Conservation (phyloP, 352 stramenopile genomes). For the Phytophthora syringae region DNA sequence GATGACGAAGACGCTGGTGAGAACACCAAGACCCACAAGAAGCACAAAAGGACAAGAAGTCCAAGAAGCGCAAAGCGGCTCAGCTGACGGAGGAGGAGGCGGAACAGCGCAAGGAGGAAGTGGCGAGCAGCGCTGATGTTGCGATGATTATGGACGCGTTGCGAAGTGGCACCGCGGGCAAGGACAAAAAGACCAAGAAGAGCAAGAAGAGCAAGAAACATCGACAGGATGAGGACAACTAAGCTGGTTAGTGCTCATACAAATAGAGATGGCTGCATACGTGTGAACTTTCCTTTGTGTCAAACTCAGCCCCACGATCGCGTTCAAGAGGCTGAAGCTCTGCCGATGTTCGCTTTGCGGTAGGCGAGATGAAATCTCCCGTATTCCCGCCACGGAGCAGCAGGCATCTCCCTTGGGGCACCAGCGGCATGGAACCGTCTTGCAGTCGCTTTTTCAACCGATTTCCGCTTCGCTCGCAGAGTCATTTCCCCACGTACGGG, state of each 20-base stretch:
- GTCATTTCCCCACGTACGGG: conserved; percentile 53
- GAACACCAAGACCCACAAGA: conserved; percentile 7
- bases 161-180: conserved; percentile 36
- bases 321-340: no score
- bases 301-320: background rate
- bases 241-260: conserved; percentile 8
- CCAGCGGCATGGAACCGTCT: conserved; percentile 18
- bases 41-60: conserved; percentile 47
- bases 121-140: conserved; percentile 59
- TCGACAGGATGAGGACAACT: conserved; percentile 31
- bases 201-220: conserved; percentile 59
- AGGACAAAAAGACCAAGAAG: conserved; percentile 53
- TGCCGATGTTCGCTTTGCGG: conserved; percentile 34
- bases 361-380: conserved; percentile 49
- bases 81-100: conserved; percentile 32
- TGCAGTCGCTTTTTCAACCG: conserved; percentile 31
- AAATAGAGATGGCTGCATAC: no score
- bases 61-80: conserved; percentile 53
- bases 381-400: conserved; percentile 33
- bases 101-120: conserved; percentile 40
- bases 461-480: conserved; percentile 54
- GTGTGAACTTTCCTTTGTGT: background rate
- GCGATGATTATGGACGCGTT: conserved; percentile 73
- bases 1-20: conserved; percentile 33
- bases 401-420: background rate